Evolutionary conservation across 2,329 filamentous ascomycete genomes (phyloP).

Genomic region (Didymella exigua): DNA sequence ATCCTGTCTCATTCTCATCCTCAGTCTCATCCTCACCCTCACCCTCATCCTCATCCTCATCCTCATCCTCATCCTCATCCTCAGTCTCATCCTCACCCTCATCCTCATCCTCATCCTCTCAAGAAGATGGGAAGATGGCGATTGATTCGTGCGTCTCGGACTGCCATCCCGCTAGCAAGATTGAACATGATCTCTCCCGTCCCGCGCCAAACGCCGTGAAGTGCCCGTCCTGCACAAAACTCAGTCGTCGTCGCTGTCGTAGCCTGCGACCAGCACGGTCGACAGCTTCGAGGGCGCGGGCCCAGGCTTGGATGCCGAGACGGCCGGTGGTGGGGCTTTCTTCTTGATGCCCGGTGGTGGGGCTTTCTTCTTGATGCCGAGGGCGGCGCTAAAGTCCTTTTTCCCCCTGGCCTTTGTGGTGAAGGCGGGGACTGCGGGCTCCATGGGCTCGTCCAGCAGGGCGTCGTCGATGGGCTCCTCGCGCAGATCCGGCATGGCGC

Average conservation of each 20-base stretch:
- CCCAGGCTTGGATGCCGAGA: slow-evolving; percentile 15
- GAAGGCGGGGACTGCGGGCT: slow-evolving; percentile 57
- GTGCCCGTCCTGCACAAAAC: background rate
- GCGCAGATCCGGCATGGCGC: slow-evolving; percentile 52
- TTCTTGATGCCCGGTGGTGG: slow-evolving; percentile 70
- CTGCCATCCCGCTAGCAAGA: too few relatives aligned
- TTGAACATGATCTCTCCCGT: background rate
- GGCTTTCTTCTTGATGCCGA: slow-evolving; percentile 74
- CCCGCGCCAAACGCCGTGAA: background rate
- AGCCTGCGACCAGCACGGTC: slow-evolving; percentile 35
- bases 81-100: too few relatives aligned
- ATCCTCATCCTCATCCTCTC: too few relatives aligned
- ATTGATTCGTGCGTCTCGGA: too few relatives aligned
- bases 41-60: too few relatives aligned
- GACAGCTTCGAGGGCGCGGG: slow-evolving; percentile 26
- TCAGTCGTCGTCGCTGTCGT: slow-evolving; percentile 35
- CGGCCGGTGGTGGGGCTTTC: slow-evolving; percentile 26
- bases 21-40: too few relatives aligned
- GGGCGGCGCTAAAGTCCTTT: slow-evolving; percentile 73
- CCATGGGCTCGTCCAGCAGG: slow-evolving; percentile 46
- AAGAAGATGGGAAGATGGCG: too few relatives aligned
- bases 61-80: too few relatives aligned
- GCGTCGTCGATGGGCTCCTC: slow-evolving; percentile 57
- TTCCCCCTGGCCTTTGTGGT: slow-evolving; percentile 88
- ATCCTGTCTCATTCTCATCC: too few relatives aligned